phyloP scores from a whole-genome alignment of 140 eudicot species.

The Bidens hawaiensis region DNA sequence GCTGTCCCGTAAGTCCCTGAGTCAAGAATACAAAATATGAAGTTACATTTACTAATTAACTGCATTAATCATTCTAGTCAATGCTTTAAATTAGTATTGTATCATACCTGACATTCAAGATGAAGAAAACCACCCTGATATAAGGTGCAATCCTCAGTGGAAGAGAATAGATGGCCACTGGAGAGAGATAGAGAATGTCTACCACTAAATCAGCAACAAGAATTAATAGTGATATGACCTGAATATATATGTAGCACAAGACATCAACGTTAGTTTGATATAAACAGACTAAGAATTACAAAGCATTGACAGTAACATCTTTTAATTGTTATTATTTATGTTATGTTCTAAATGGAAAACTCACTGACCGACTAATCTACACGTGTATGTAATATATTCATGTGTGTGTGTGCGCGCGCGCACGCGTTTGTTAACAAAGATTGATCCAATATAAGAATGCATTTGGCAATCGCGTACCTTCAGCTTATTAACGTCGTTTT shows the following conservation, averaged over 20 bases:
- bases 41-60: neutral
- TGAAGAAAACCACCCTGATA: constrained; percentile 64
- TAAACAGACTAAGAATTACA: constrained; percentile 10
- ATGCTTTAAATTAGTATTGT: constrained; percentile 10
- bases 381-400: neutral
- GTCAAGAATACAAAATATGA: constrained; percentile 11
- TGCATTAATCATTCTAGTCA: neutral
- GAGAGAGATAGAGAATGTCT: constrained; percentile 59
- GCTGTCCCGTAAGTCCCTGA: constrained; percentile 72
- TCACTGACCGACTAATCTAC: neutral
- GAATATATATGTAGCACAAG: constrained; percentile 13
- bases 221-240: constrained; percentile 62
- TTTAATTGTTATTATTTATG: neutral
- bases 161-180: constrained; percentile 60
- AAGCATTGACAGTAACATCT: neutral
- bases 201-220: constrained; percentile 65
- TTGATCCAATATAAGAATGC: too few relatives aligned
- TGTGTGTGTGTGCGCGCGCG: neutral
- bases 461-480: constrained; percentile 46
- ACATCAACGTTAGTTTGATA: constrained; percentile 6
- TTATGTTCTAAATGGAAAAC: neutral
- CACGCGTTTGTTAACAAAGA: neutral
- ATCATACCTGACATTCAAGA: constrained; percentile 69
- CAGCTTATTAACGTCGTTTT: constrained; percentile 50
- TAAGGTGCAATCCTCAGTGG: constrained; percentile 92